Evolutionary conservation across 2,329 filamentous ascomycete species (phyloP).

Genomic region (Aspergillus hortae): DNA sequence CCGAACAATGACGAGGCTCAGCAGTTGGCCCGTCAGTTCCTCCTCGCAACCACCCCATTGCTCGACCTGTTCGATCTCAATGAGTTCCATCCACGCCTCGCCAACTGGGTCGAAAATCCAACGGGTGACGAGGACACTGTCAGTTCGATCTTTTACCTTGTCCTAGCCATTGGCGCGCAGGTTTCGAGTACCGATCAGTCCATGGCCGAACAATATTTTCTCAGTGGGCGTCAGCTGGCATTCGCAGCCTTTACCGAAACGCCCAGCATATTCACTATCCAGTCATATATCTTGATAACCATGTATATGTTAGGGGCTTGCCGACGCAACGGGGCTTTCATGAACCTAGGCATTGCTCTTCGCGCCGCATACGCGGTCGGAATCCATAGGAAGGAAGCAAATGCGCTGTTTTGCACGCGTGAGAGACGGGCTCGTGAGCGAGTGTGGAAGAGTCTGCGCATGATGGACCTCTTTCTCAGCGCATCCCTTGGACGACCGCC

Average conservation of each 20-base stretch:
- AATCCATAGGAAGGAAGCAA: constrained; percentile 51
- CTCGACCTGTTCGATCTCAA: constrained; percentile 49
- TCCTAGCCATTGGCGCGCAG: constrained; percentile 50
- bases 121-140: constrained; percentile 39
- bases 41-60: constrained; percentile 46
- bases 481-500: constrained; percentile 51
- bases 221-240: constrained; percentile 43
- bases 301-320: constrained; percentile 52
- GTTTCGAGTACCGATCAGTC: constrained; percentile 37
- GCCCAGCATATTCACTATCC: constrained; percentile 49
- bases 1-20: constrained; percentile 40
- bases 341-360: constrained; percentile 51
- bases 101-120: constrained; percentile 36
- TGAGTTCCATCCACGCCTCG: constrained; percentile 39
- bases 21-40: constrained; percentile 40
- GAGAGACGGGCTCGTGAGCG: constrained; percentile 44
- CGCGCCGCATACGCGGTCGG: constrained; percentile 52
- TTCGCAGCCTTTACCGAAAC: constrained; percentile 47
- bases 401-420: constrained; percentile 45
- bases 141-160: constrained; percentile 49
- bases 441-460: constrained; percentile 52
- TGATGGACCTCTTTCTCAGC: constrained; percentile 52
- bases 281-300: constrained; percentile 50
- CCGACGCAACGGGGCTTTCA: constrained; percentile 51
- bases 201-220: constrained; percentile 47